Evolutionary conservation across 345 rosid species (phyloP), one percentile per base, ranked within the genome.

Genomic region (Euclidium syriacum): DNA sequence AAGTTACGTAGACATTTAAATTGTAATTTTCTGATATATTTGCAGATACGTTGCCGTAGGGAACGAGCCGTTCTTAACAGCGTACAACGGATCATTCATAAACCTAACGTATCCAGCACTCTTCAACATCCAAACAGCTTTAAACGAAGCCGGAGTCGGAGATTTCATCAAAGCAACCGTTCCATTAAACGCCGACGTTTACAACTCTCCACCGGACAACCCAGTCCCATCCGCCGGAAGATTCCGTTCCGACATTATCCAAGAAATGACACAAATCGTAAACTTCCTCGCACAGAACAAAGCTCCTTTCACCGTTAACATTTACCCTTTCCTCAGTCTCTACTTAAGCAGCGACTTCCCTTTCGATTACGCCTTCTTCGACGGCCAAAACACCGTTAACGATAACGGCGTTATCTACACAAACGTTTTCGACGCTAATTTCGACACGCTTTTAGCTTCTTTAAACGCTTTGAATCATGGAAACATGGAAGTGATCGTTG

Each of bases 311-410:
- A 87, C 95, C 0, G 78, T 92, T 17, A 92, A 92, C 79, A 92
- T 89, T 55, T 92, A 92, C 36, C 98, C 98, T 47, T 92, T 89
- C 78, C 67, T 92, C 3, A 92, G 98, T 73, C 95, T 92, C 15
- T 89, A 89, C 54, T 82, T 81, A 25, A 87, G 77, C 9, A 82
- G 76, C 17, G 39, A 81, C 73, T 92, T 92, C 75, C 98, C 98
- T 9, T 50, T 85, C 17, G 70, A 92, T 43, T 89, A 83, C 74
- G 94, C 98, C 20, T 92, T 92, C 76, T 92, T 92, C 32, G 94
- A 92, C 23, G 95, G 95, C 11, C 75, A 71, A 33, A 65, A 34
- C 71, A 84, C 67, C n/a, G 71, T 85, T 17, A 80, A 91, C 0
- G 64, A 92, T 50, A 78, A 35, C n/a, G 85, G 86, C 25, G 77